A percentile compares a stretch with the other conserved stretches of the same genome.
Evolutionary conservation across 805 yeast genomes (phyloP).

Genomic region (Diddensiella transvaalensis): DNA sequence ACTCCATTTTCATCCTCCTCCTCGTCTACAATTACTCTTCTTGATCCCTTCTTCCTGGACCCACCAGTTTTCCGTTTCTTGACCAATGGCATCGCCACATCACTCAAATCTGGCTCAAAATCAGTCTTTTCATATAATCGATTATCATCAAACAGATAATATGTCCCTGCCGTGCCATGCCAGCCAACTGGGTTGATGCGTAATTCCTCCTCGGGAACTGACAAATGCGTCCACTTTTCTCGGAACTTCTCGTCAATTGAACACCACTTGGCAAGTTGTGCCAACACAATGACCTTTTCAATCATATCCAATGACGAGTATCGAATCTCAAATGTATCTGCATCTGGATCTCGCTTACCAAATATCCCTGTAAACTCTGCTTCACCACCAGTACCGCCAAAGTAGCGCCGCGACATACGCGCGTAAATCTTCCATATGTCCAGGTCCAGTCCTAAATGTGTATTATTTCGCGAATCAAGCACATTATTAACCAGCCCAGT

Average conservation of each 20-base stretch:
- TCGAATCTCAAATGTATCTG: constrained; percentile 6
- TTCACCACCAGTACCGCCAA: too few species aligned
- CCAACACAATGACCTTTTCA: constrained; percentile 20
- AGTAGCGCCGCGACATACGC: constrained; percentile 9
- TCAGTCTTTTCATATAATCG: constrained; percentile 29
- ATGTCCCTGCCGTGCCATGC: constrained; percentile 27
- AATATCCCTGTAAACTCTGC: constrained; percentile 6
- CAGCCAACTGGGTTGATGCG: constrained; percentile 33
- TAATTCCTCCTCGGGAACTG: constrained; percentile 16
- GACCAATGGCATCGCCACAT: constrained; percentile 13
- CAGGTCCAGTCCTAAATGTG: constrained; percentile 9
- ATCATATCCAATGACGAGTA: constrained; percentile 15
- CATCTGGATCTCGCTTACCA: constrained; percentile 10
- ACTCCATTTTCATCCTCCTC: constrained; percentile 17
- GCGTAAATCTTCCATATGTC: constrained; percentile 16
- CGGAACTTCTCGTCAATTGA: constrained; percentile 21
- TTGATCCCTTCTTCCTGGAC: neutral
- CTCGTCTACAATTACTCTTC: constrained; percentile 14
- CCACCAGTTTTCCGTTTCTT: constrained; percentile 11
- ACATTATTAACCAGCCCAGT: constrained; percentile 9
- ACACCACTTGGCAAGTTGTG: constrained; percentile 21
- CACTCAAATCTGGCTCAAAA: constrained; percentile 14
- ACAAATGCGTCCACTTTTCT: constrained; percentile 14
- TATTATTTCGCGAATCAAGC: constrained; percentile 10
- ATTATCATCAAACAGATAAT: constrained; percentile 36